These are phyloP conservation scores for Kwoniella sp. DNA, from an alignment of 768 basidiomycete species.

Conservation along the genomic window DNA sequence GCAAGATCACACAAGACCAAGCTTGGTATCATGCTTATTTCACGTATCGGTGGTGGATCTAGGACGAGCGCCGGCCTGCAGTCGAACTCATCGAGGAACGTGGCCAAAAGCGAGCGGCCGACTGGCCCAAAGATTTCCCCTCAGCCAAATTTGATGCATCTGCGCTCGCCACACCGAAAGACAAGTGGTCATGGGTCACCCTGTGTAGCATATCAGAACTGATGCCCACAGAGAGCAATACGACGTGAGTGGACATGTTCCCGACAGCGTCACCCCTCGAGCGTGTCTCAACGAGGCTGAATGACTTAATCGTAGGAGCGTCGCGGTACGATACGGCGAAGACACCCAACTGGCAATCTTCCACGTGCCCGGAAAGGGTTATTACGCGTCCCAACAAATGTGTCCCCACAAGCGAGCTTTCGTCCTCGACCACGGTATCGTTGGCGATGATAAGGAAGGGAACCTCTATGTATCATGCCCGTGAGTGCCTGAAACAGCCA, in stretches of 20 bases:
- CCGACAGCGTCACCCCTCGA: too few species aligned
- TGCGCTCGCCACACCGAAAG: slow-evolving; percentile 59
- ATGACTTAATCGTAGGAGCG: slow-evolving; percentile 44
- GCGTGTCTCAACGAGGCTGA: too few species aligned
- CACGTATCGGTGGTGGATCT: too few species aligned
- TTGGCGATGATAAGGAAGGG: slow-evolving; percentile 67
- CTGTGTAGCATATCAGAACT: slow-evolving; percentile 62
- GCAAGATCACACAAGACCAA: background rate
- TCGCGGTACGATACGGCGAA: slow-evolving; percentile 32
- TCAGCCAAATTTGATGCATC: slow-evolving; percentile 49
- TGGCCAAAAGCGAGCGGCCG: slow-evolving; percentile 66
- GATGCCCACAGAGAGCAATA: slow-evolving; percentile 58
- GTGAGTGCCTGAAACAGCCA: slow-evolving; percentile 53
- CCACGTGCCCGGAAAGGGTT: slow-evolving; percentile 64
- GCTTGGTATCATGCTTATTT: too few species aligned
- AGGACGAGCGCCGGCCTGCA: slow-evolving; percentile 59
- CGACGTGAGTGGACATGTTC: slow-evolving; percentile 52
- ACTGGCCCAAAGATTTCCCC: slow-evolving; percentile 67
- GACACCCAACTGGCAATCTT: slow-evolving; percentile 69
- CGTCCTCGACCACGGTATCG: slow-evolving; percentile 67
- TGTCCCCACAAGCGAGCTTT: slow-evolving; percentile 65
- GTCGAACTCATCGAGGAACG: slow-evolving; percentile 65
- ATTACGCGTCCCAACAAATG: slow-evolving; percentile 72
- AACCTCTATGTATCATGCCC: slow-evolving; percentile 60
- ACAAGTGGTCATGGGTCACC: slow-evolving; percentile 64